Conservation (phyloP, 352 stramenopile genomes). For the Phytopythium delawarense region DNA sequence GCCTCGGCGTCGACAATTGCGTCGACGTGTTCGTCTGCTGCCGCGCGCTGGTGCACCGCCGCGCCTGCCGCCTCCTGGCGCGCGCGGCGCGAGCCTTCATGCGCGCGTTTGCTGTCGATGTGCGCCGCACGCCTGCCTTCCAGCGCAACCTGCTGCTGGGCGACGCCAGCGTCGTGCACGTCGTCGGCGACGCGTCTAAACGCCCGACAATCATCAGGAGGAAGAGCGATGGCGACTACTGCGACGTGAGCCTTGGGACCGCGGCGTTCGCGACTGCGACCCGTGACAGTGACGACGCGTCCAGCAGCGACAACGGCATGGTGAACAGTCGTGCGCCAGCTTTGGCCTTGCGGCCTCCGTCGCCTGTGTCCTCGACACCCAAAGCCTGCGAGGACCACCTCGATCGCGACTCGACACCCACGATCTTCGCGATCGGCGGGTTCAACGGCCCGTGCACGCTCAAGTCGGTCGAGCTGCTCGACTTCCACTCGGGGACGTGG, state of each 20-base stretch:
- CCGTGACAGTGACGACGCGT: neutral
- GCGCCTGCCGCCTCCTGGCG: conserved; percentile 42
- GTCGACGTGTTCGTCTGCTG: conserved; percentile 74
- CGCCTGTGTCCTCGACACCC: neutral
- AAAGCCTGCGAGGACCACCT: neutral
- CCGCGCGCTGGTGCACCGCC: conserved; percentile 45
- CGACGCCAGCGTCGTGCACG: conserved; percentile 6
- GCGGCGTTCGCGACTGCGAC: neutral
- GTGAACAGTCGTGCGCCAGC: neutral
- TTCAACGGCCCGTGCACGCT: conserved; percentile 58
- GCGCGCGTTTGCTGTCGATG: conserved; percentile 53
- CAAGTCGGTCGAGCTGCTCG: conserved; percentile 58
- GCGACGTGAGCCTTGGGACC: neutral
- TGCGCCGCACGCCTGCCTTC: conserved; percentile 55
- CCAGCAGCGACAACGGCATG: conserved; percentile 4
- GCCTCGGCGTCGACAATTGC: conserved; percentile 61
- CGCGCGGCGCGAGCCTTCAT: conserved; percentile 60
- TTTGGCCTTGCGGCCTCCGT: neutral
- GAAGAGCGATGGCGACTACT: conserved; percentile 5
- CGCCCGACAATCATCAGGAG: neutral
- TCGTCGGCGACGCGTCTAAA: neutral
- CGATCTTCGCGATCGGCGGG: conserved; percentile 66
- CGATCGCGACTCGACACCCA: conserved; percentile 23
- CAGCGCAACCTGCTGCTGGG: conserved; percentile 37
- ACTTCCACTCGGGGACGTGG: conserved; percentile 63